Percentiles rank a stretch among this genome's conserved stretches.
Evolutionary conservation across 1,284 basidiomycete species (phyloP).

Genomic region (Porogramme epimiltina): DNA sequence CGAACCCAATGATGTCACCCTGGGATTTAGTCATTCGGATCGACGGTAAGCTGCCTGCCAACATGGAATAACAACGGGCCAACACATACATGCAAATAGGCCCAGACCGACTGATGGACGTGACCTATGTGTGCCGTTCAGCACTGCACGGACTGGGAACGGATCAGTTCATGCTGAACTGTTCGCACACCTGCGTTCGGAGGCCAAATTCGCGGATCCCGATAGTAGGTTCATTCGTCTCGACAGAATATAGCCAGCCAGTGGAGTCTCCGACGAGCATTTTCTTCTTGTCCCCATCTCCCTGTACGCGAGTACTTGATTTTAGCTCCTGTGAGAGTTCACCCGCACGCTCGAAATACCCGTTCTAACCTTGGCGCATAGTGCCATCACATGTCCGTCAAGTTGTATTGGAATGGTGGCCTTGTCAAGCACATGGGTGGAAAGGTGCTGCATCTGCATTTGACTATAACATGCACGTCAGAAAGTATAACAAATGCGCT

Average conservation of each 20-base stretch:
- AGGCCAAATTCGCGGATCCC: constrained; percentile 23
- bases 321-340: background rate
- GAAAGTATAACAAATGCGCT: too few relatives aligned
- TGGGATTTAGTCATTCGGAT: background rate
- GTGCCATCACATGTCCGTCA: constrained; percentile 9
- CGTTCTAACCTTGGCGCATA: constrained; percentile 15
- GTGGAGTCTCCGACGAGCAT: constrained; percentile 23
- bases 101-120: constrained; percentile 23
- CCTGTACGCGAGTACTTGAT: background rate
- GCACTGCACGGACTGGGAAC: background rate
- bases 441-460: constrained; percentile 4
- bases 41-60: too few relatives aligned
- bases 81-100: constrained; percentile 21
- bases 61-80: background rate
- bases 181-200: constrained; percentile 21
- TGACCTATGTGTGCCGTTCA: constrained; percentile 17
- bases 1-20: constrained; percentile 17
- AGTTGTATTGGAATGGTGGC: constrained; percentile 8
- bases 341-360: too few relatives aligned
- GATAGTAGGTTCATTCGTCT: constrained; percentile 10
- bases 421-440: background rate
- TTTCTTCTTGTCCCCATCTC: background rate
- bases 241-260: constrained; percentile 29
- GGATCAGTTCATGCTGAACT: background rate
- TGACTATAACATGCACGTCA: constrained; percentile 1